Conservation (phyloP, 2,329 filamentous ascomycete species). For the Leptographium flavum region DNA sequence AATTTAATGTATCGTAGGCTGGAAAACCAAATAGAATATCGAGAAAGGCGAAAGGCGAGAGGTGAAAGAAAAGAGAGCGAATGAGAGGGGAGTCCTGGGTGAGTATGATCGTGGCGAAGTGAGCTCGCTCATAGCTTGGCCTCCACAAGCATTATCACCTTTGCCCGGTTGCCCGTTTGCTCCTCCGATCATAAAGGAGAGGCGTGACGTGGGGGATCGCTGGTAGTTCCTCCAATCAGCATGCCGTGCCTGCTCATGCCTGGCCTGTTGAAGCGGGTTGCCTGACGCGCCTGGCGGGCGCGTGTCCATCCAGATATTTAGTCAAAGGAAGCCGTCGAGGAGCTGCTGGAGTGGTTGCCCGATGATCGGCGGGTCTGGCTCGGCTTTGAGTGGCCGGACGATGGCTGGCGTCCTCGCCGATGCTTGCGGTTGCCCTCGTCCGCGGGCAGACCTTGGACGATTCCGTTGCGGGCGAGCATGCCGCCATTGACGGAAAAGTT, state of each 20-base stretch:
- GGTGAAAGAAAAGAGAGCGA: conserved; percentile 1
- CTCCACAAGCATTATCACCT: too few relatives aligned
- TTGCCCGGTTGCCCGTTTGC: too few relatives aligned
- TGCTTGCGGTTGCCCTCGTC: conserved; percentile 34
- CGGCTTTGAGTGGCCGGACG: conserved; percentile 8
- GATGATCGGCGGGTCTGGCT: conserved; percentile 16
- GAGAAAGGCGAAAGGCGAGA: background rate
- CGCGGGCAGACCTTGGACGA: conserved; percentile 50
- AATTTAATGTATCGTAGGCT: conserved; percentile 15
- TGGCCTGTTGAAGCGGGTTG: background rate
- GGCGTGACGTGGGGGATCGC: background rate
- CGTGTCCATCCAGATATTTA: conserved; percentile 14
- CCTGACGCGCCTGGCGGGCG: background rate
- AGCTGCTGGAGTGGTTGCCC: conserved; percentile 47
- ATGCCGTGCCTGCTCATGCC: background rate
- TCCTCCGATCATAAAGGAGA: background rate
- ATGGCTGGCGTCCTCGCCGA: conserved; percentile 32
- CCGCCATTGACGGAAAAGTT: conserved; percentile 96
- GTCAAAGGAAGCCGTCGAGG: conserved; percentile 45
- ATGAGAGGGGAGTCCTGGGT: too few relatives aligned
- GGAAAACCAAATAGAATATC: background rate
- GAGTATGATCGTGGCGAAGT: too few relatives aligned
- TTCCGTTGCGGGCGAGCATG: conserved; percentile 61
- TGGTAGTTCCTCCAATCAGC: background rate
- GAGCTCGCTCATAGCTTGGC: too few relatives aligned